Evolutionary conservation across 176 grass and related monocot species (phyloP), one percentile per base, ranked within the genome.

Genomic region (Aegilops bicornis): DNA sequence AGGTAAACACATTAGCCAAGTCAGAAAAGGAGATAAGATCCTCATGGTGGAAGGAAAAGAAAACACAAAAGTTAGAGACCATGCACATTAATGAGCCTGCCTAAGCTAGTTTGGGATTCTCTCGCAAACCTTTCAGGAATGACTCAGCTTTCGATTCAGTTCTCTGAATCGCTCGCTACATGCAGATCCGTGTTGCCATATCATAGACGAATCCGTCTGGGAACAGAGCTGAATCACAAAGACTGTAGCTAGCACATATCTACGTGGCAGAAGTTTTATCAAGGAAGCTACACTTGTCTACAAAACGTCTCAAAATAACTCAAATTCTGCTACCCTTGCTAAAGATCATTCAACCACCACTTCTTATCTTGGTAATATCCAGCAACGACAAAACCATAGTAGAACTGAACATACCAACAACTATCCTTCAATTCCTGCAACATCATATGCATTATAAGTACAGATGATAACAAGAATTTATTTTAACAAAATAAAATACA

Each of bases 361-460:
- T 64, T 23, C 50, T 64, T 79, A 76, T 32, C 43, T 58, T 83
- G 24, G 33, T 25, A n/a, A 78, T 54, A 71, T 78, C 76, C 32
- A 71, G 73, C 52, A 83, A 25, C 79, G 59, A 74, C 54, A 25
- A 58, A 70, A 79, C 75, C 33, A 79, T 64, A 73, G 67, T 84
- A 73, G 45, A 88, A 52, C 40, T 43, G 52, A 71, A 83, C 66
- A 83, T 80, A 78, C 31, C 31, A 85, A 73, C 54, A 25, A 22
- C 40, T 58, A 54, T 32, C 45, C 27, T 82, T 65, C 73, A 73
- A 43, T 24, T 10, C 83, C 84, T 83, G 80, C 67, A 87, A 87
- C 43, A 90, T 29, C 36, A 68, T 59, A 73, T 31, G 62, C 40
- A 79, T 8, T 29, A 75, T 90, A 58, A 87, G 66, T 60, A 79